Percentiles rank a stretch among this genome's conserved stretches.
Evolutionary conservation across 768 basidiomycete genomes (phyloP).

Genomic region (Tulasnella sp.): DNA sequence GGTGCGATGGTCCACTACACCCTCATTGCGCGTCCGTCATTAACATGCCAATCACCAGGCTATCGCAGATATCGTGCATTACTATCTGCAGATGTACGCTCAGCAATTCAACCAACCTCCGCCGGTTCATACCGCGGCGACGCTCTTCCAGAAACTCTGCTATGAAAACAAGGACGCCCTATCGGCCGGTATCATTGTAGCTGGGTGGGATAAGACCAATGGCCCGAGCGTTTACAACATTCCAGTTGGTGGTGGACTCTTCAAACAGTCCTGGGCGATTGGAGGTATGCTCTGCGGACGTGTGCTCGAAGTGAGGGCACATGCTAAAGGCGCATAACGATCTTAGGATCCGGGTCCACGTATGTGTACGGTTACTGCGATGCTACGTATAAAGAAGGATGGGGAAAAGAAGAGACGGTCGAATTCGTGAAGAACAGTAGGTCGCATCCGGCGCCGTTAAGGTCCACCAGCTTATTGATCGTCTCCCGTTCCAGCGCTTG

Average conservation of each 20-base stretch:
- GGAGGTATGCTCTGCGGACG: no score
- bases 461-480: neutral
- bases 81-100: slow-evolving; percentile 66
- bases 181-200: slow-evolving; percentile 92
- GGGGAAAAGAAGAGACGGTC: slow-evolving; percentile 81
- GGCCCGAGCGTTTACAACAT: slow-evolving; percentile 96
- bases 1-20: slow-evolving; percentile 17
- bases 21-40: neutral
- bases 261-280: no score
- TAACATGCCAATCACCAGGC: slow-evolving; percentile 32
- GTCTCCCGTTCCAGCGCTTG: slow-evolving; percentile 59
- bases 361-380: slow-evolving; percentile 99
- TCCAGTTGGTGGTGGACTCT: no score
- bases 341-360: slow-evolving; percentile 80
- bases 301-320: no score
- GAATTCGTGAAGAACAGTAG: slow-evolving; percentile 93
- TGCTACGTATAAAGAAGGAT: slow-evolving; percentile 90
- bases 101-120: slow-evolving; percentile 48
- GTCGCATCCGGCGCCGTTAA: slow-evolving; percentile 25
- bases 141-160: slow-evolving; percentile 74
- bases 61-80: slow-evolving; percentile 83
- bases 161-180: slow-evolving; percentile 89
- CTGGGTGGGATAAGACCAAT: slow-evolving; percentile 86
- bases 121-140: slow-evolving; percentile 70
- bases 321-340: no score